Evolutionary conservation across 208 protist genomes (phyloP).

Genomic region (Leishmania lainsoni): DNA sequence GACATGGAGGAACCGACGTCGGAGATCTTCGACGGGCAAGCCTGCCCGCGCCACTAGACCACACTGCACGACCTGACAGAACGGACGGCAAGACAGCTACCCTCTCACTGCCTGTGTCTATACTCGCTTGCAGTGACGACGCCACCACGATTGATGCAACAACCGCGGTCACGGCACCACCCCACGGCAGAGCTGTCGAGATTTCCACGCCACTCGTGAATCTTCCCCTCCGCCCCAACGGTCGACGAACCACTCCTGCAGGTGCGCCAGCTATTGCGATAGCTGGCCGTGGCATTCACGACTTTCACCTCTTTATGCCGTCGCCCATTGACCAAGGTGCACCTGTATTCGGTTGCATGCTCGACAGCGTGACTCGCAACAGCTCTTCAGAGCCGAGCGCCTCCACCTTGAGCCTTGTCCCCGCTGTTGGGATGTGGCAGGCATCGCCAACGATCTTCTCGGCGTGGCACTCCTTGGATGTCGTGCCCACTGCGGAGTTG

Average conservation of each 20-base stretch:
- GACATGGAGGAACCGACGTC: background rate
- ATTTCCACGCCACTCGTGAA: background rate
- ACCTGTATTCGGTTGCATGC: constrained; percentile 8
- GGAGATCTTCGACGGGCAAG: background rate
- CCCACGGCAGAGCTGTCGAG: background rate
- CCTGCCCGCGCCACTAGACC: background rate
- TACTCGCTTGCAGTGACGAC: background rate
- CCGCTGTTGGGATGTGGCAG: constrained; percentile 22
- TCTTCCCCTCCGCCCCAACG: background rate
- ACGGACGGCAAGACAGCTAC: background rate
- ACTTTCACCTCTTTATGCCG: constrained; percentile 27
- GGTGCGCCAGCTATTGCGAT: background rate
- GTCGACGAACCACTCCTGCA: constrained; percentile 1
- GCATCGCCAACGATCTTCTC: constrained; percentile 23
- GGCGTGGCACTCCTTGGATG: constrained; percentile 6
- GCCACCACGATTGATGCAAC: background rate
- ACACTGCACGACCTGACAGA: constrained; percentile 16
- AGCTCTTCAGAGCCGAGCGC: constrained; percentile 29
- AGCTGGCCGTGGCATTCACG: background rate
- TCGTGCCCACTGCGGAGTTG: constrained; percentile 6
- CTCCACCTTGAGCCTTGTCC: constrained; percentile 25
- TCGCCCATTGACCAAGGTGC: constrained; percentile 19
- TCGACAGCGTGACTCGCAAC: constrained; percentile 11
- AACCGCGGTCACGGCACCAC: background rate
- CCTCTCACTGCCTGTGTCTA: background rate